These are phyloP conservation scores for Boletus vinaceobasis DNA, from an alignment of 768 basidiomycete genomes.

Conservation along the genomic window DNA sequence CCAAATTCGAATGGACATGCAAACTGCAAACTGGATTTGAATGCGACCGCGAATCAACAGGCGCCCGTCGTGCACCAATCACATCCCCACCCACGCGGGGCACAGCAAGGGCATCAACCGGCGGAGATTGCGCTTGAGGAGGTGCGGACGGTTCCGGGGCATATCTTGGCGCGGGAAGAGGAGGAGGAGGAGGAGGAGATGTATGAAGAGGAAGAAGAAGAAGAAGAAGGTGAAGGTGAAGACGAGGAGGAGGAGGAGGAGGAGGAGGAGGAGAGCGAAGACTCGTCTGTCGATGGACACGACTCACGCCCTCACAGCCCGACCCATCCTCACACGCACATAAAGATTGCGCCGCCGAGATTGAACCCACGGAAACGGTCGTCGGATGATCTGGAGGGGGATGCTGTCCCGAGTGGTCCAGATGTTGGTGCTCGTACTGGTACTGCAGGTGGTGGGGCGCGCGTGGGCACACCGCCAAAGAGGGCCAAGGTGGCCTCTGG, in stretches of 20 bases:
- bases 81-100: constrained; percentile 3
- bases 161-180: constrained; percentile 25
- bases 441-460: constrained; percentile 1
- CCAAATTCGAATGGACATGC: constrained; percentile 5
- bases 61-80: neutral
- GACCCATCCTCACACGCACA: neutral
- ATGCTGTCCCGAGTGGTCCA: constrained; percentile 1
- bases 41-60: constrained; percentile 5
- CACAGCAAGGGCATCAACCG: constrained; percentile 9
- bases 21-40: neutral
- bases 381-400: constrained; percentile 37
- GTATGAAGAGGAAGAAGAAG: constrained; percentile 22
- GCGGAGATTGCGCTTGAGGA: constrained; percentile 28
- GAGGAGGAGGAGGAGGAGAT: constrained; percentile 27
- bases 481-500: constrained; percentile 28
- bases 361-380: constrained; percentile 34
- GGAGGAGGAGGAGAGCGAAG: constrained; percentile 34
- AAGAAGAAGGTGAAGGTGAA: constrained; percentile 18
- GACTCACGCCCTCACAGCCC: constrained; percentile 7
- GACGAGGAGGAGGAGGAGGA: constrained; percentile 26
- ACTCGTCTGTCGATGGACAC: constrained; percentile 11
- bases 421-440: neutral
- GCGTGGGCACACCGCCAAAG: constrained; percentile 40
- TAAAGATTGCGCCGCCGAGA: constrained; percentile 12
- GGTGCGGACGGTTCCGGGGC: constrained; percentile 17